phyloP scores from a whole-genome alignment of 164 flowering plant species.

The Stephania yunnanensis region DNA sequence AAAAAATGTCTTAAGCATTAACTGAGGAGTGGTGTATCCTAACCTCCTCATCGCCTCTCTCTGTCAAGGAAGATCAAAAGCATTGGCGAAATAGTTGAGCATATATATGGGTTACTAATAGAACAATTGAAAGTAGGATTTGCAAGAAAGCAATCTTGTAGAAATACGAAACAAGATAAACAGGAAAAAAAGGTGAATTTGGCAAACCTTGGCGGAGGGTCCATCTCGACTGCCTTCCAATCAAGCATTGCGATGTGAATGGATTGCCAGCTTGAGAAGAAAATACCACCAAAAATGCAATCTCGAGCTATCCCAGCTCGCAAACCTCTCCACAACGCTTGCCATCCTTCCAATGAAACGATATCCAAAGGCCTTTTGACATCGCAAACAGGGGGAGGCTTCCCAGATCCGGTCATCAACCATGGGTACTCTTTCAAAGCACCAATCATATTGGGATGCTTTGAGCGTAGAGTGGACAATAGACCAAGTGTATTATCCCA shows the following conservation, averaged over 20 bases:
- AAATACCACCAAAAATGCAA: slow-evolving; percentile 69
- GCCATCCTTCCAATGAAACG: slow-evolving; percentile 77
- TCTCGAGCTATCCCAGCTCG: slow-evolving; percentile 76
- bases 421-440: slow-evolving; percentile 80
- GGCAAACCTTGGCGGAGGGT: slow-evolving; percentile 62
- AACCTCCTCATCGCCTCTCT: too few species aligned
- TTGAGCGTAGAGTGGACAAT: slow-evolving; percentile 50
- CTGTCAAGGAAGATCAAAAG: too few species aligned
- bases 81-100: too few species aligned
- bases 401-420: slow-evolving; percentile 96
- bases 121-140: too few species aligned
- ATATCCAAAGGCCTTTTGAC: slow-evolving; percentile 50
- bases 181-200: neutral
- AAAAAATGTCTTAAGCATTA: too few species aligned
- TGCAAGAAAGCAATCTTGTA: neutral
- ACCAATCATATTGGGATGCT: slow-evolving; percentile 46
- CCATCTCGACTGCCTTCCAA: slow-evolving; percentile 81
- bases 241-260: slow-evolving; percentile 69
- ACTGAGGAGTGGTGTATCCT: too few species aligned
- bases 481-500: slow-evolving; percentile 53
- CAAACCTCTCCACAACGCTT: slow-evolving; percentile 72
- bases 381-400: slow-evolving; percentile 55
- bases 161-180: neutral
- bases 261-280: slow-evolving; percentile 82
- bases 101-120: too few species aligned